A percentile compares a stretch with the other conserved stretches of the same genome.
Evolutionary conservation across 2,329 filamentous ascomycete genomes (phyloP).

Genomic region (Talaromyces sp.): DNA sequence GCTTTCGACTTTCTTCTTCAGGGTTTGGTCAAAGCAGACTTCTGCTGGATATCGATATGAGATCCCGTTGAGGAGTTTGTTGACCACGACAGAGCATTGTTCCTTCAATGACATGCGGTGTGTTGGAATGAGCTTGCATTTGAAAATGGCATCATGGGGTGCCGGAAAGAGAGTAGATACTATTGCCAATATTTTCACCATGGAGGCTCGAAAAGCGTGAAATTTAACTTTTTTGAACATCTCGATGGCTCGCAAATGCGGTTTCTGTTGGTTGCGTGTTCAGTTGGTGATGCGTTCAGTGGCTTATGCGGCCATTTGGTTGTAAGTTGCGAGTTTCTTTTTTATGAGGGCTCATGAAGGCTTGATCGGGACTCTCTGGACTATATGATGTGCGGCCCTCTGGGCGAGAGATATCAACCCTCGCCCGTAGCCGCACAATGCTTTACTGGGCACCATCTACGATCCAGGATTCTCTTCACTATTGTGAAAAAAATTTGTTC

Average conservation of each 20-base stretch:
- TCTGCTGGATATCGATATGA: constrained; percentile 1
- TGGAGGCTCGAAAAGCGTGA: not conserved
- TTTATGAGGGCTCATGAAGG: too few relatives aligned
- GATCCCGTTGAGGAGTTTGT: not conserved
- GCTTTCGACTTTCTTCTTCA: constrained; percentile 5
- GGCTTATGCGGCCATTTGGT: too few relatives aligned
- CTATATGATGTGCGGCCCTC: too few relatives aligned
- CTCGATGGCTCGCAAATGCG: not conserved
- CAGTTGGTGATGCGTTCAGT: too few relatives aligned
- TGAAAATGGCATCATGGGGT: not conserved
- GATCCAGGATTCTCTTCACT: too few relatives aligned
- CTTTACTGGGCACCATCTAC: too few relatives aligned
- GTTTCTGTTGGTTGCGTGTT: too few relatives aligned
- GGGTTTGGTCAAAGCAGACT: not conserved
- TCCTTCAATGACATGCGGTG: not conserved
- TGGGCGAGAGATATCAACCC: too few relatives aligned
- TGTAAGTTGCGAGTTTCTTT: too few relatives aligned
- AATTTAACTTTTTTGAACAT: not conserved
- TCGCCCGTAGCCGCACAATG: too few relatives aligned
- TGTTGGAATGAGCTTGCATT: not conserved
- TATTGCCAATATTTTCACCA: not conserved
- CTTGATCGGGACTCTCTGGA: too few relatives aligned
- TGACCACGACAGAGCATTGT: not conserved
- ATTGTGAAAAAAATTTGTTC: too few relatives aligned
- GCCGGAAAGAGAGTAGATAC: not conserved